A percentile compares a stretch with the other conserved stretches of the same genome.
Evolutionary conservation across 805 yeast species (phyloP).

Genomic region (Candida vaughaniae): DNA sequence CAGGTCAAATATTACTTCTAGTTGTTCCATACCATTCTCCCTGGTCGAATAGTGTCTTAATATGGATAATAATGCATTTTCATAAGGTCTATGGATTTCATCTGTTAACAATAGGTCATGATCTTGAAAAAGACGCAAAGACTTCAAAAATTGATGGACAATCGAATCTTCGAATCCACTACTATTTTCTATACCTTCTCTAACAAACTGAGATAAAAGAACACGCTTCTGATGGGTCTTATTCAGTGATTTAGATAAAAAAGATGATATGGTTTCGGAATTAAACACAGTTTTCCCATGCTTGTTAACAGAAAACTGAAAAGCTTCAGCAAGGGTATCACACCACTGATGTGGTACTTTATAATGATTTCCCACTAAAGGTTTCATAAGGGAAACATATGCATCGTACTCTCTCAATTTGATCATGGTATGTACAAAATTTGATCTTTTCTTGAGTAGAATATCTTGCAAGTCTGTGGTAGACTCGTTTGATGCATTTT

Average conservation of each 20-base stretch:
- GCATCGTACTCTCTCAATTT: constrained; percentile 23
- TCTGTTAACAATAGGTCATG: constrained; percentile 18
- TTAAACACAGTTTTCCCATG: constrained; percentile 13
- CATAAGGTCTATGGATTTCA: constrained; percentile 18
- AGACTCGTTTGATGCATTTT: constrained; percentile 3
- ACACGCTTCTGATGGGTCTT: constrained; percentile 19
- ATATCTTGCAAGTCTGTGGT: constrained; percentile 16
- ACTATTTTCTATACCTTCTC: constrained; percentile 11
- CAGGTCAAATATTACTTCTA: too few relatives aligned
- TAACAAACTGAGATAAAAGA: constrained; percentile 17
- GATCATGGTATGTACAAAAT: constrained; percentile 25
- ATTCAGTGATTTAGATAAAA: constrained; percentile 12
- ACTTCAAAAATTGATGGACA: constrained; percentile 17
- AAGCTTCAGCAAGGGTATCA: constrained; percentile 23
- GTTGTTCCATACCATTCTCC: too few relatives aligned
- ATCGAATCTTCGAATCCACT: constrained; percentile 12
- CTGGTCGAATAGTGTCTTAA: too few relatives aligned
- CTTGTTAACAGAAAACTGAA: constrained; percentile 17
- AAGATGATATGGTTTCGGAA: constrained; percentile 13
- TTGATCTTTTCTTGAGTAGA: constrained; percentile 19
- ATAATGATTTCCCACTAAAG: constrained; percentile 12
- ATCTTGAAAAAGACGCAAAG: constrained; percentile 17
- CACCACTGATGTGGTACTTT: constrained; percentile 17
- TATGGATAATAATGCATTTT: constrained; percentile 12
- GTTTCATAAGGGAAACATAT: constrained; percentile 19